These are phyloP conservation scores for Thelonectria discophora DNA, from an alignment of 2,329 filamentous ascomycete species.

Conservation along the genomic window DNA sequence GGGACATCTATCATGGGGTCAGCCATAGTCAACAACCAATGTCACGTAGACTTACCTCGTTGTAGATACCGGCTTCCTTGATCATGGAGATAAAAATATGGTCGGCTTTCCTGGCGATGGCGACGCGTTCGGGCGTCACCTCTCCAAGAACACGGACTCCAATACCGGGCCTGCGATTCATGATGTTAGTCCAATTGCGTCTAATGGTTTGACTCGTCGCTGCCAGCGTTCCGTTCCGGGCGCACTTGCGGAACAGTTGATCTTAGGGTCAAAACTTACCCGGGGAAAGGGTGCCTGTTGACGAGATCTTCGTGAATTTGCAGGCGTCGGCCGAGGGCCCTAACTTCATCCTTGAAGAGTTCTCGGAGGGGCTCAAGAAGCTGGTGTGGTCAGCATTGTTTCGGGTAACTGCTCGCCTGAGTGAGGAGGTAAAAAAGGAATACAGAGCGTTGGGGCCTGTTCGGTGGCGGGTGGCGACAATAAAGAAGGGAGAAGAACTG, in stretches of 20 bases:
- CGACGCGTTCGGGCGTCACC: slow-evolving; percentile 80
- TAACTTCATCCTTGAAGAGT: slow-evolving; percentile 81
- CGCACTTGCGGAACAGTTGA: background rate
- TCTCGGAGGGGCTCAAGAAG: slow-evolving; percentile 12
- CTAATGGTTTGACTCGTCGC: no score
- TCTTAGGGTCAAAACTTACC: slow-evolving; percentile 65
- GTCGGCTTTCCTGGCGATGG: slow-evolving; percentile 81
- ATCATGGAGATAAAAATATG: slow-evolving; percentile 83
- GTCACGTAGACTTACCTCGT: slow-evolving; percentile 53
- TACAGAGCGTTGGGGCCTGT: no score
- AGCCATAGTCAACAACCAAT: slow-evolving; percentile 12
- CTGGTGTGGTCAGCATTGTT: background rate
- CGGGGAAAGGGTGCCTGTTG: slow-evolving; percentile 42
- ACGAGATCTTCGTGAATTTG: slow-evolving; percentile 3
- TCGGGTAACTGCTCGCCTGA: background rate
- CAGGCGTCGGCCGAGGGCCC: background rate
- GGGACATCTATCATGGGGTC: slow-evolving; percentile 49
- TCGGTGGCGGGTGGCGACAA: no score
- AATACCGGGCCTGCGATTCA: slow-evolving; percentile 4
- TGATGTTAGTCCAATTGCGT: no score
- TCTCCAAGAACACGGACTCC: slow-evolving; percentile 68
- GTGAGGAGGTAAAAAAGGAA: no score
- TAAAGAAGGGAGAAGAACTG: no score
- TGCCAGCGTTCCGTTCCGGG: no score
- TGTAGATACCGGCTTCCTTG: slow-evolving; percentile 74